Conservation (phyloP, 192 early-diverging fungal species). For the Piromyces sp. region DNA sequence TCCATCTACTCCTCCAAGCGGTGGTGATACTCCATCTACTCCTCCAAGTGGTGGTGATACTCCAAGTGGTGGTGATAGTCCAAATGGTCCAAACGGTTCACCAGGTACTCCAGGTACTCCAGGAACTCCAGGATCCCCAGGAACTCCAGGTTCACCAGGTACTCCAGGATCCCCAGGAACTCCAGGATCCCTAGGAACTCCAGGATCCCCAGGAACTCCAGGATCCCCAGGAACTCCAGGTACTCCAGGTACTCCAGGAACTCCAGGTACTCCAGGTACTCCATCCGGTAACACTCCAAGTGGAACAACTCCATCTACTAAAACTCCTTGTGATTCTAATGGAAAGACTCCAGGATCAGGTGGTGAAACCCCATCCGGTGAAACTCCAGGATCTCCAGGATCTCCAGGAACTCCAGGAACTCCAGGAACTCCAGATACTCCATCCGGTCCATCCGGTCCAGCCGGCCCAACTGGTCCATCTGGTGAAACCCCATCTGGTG, state of each 20-base stretch:
- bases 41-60: background rate
- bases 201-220: no score
- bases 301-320: background rate
- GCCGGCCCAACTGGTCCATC: background rate
- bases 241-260: no score
- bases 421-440: background rate
- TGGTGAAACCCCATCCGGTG: background rate
- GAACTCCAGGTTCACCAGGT: background rate
- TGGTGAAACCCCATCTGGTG: background rate
- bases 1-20: background rate
- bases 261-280: no score
- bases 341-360: background rate
- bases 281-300: no score
- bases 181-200: no score
- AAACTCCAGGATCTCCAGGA: no score
- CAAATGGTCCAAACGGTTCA: no score
- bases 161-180: no score
- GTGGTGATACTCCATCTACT: background rate
- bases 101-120: no score
- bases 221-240: no score
- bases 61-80: background rate
- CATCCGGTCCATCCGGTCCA: no score
- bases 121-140: background rate
- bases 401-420: no score
- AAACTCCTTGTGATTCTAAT: background rate